These are phyloP conservation scores for Rubus idaeus DNA, from an alignment of 306 rosid species.

Conservation along the genomic window DNA sequence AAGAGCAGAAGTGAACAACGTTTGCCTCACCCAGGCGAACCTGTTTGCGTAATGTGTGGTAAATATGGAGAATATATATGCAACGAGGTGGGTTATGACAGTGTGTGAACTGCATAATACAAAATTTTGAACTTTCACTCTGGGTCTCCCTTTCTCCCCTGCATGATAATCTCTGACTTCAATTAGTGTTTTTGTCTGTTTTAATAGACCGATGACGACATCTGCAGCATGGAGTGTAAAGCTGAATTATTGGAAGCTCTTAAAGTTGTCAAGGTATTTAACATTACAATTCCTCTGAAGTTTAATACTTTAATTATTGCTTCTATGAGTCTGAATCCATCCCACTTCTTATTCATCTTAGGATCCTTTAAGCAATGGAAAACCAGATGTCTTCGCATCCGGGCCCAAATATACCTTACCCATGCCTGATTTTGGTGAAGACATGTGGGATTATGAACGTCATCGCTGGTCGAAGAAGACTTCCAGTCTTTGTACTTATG, in stretches of 20 bases:
- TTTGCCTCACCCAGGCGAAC: conserved; percentile 70
- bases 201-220: conserved; percentile 74
- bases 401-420: conserved; percentile 32
- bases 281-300: not conserved
- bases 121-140: not conserved
- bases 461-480: conserved; percentile 68
- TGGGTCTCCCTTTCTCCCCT: conserved; percentile 9
- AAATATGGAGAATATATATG: conserved; percentile 90
- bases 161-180: conserved; percentile 7
- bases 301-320: not conserved
- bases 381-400: conserved; percentile 37
- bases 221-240: conserved; percentile 94
- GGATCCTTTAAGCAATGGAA: conserved; percentile 41
- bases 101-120: not conserved
- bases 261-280: conserved; percentile 47
- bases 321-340: conserved; percentile 17
- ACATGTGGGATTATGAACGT: conserved; percentile 69
- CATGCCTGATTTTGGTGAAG: conserved; percentile 54
- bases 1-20: conserved; percentile 68
- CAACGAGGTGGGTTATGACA: conserved; percentile 54
- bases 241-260: conserved; percentile 55
- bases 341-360: conserved; percentile 22
- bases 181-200: conserved; percentile 22
- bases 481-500: conserved; percentile 71
- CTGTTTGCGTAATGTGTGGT: conserved; percentile 78